These are phyloP conservation scores for Stephanodiscus minutulus DNA, from an alignment of 108 stramenopile species.

Conservation along the genomic window DNA sequence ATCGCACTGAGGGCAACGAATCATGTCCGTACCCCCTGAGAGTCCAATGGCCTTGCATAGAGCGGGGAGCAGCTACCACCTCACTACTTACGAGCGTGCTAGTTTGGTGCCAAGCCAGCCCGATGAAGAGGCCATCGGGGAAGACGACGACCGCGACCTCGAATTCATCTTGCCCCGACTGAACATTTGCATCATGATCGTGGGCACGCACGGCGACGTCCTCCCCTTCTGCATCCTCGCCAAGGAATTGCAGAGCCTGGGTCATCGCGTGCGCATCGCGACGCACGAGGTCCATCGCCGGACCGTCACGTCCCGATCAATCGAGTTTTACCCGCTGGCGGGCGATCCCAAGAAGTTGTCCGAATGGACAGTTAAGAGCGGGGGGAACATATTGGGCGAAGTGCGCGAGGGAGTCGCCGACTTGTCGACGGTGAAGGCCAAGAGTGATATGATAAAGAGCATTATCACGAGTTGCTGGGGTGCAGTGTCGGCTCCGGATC, in stretches of 20 bases:
- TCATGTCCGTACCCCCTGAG: no score
- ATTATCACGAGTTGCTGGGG: slow-evolving; percentile 71
- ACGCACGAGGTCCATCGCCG: slow-evolving; percentile 64
- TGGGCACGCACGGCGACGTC: slow-evolving; percentile 72
- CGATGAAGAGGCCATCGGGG: not conserved
- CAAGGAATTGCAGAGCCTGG: slow-evolving; percentile 45
- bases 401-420: slow-evolving; percentile 21
- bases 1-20: no score
- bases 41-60: slow-evolving; percentile 1
- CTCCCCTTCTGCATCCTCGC: slow-evolving; percentile 65
- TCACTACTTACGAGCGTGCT: not conserved
- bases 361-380: slow-evolving; percentile 70
- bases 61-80: slow-evolving; percentile 3
- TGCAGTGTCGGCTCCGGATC: slow-evolving; percentile 67
- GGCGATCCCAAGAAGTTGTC: slow-evolving; percentile 75
- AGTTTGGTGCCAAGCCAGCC: not conserved
- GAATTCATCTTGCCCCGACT: slow-evolving; percentile 56
- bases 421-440: slow-evolving; percentile 54
- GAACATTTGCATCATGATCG: slow-evolving; percentile 69
- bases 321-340: slow-evolving; percentile 84
- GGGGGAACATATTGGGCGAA: slow-evolving; percentile 62
- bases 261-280: slow-evolving; percentile 72
- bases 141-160: slow-evolving; percentile 4
- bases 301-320: slow-evolving; percentile 50
- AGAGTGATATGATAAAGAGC: slow-evolving; percentile 61